phyloP scores from a whole-genome alignment of 2,329 filamentous ascomycete species.

The Acephala macrosclerotiorum region DNA sequence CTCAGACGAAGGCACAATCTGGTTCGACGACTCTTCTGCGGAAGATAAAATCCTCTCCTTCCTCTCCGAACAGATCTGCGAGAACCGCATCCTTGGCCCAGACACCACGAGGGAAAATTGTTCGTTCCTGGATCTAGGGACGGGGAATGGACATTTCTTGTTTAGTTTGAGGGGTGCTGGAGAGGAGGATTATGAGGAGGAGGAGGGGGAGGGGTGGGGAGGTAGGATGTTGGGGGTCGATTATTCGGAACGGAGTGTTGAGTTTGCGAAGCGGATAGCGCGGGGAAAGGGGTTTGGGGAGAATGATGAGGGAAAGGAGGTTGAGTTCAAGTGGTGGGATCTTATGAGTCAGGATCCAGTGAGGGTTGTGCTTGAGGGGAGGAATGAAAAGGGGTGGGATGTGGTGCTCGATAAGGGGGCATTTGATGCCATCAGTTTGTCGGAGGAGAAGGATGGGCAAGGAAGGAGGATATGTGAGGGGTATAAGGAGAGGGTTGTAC shows the following conservation, averaged over 20 bases:
- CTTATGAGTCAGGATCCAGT: constrained; percentile 53
- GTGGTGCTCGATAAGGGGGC: constrained; percentile 98
- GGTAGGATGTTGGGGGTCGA: constrained; percentile 86
- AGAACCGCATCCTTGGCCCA: constrained; percentile 28
- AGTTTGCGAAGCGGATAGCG: constrained; percentile 73
- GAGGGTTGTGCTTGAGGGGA: constrained; percentile 28
- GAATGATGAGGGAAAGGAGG: constrained; percentile 37
- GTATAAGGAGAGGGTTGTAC: constrained; percentile 74
- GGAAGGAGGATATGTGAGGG: constrained; percentile 73
- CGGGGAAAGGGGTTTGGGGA: constrained; percentile 43
- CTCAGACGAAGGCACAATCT: constrained; percentile 85
- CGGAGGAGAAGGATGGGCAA: constrained; percentile 58
- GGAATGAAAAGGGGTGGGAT: constrained; percentile 69
- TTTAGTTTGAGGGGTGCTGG: constrained; percentile 71
- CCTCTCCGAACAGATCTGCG: constrained; percentile 47
- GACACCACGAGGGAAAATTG: constrained; percentile 45
- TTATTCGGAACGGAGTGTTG: constrained; percentile 79
- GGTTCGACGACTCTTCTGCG: constrained; percentile 94
- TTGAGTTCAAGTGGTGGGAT: constrained; percentile 60
- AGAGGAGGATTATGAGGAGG: constrained; percentile 34
- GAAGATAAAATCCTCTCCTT: constrained; percentile 79
- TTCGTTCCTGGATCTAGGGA: constrained; percentile 85
- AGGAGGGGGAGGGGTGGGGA: constrained; percentile 57
- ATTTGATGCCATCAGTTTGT: constrained; percentile 92
- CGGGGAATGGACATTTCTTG: constrained; percentile 92